Conservation (phyloP, 192 early-diverging fungal species). For the Mortierella alpina region DNA sequence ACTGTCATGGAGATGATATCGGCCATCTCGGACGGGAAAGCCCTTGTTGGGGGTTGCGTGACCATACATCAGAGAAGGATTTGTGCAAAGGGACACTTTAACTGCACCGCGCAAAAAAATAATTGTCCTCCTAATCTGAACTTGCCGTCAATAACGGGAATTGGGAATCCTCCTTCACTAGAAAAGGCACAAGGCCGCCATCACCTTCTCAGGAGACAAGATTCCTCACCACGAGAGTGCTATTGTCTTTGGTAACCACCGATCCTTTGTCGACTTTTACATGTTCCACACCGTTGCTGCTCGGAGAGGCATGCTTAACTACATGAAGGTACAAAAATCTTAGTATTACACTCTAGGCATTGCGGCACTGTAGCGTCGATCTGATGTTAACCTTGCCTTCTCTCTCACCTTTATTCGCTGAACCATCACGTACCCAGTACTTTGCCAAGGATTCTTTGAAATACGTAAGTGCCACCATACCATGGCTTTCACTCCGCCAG, state of each 20-base stretch:
- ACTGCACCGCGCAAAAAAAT: too few relatives aligned
- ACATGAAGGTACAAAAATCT: slow-evolving; percentile 61
- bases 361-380: not conserved
- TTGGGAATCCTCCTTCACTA: not conserved
- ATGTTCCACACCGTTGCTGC: slow-evolving; percentile 66
- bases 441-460: slow-evolving; percentile 72
- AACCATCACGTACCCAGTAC: slow-evolving; percentile 47
- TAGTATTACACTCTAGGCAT: not conserved
- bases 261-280: slow-evolving; percentile 68
- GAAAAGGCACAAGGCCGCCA: slow-evolving; percentile 59
- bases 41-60: too few relatives aligned
- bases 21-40: too few relatives aligned
- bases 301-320: slow-evolving; percentile 61
- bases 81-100: too few relatives aligned
- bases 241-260: slow-evolving; percentile 66
- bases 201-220: slow-evolving; percentile 67
- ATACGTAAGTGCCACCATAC: slow-evolving; percentile 60
- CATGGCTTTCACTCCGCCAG: not conserved
- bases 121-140: too few relatives aligned
- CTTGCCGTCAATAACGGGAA: too few relatives aligned
- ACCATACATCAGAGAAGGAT: too few relatives aligned
- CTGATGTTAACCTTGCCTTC: not conserved
- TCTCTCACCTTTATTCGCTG: not conserved
- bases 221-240: slow-evolving; percentile 62
- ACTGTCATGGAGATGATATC: too few relatives aligned